Evolutionary conservation across 2,329 filamentous ascomycete species (phyloP), one percentile per base, ranked within the genome.

Genomic region (Capronia epimyces): DNA sequence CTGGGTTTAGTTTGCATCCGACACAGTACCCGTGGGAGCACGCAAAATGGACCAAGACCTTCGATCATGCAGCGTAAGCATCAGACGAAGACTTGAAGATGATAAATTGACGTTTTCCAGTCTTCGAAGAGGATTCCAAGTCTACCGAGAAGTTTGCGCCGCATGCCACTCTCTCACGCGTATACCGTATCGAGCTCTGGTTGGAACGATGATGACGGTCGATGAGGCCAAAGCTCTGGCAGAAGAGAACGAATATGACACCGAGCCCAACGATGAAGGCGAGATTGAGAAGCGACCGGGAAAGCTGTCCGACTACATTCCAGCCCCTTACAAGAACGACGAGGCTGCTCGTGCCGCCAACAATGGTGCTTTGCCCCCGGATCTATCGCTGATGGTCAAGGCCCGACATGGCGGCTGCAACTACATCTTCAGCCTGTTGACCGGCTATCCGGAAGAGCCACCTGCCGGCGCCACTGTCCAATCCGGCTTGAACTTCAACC

Each of bases 221-320:
- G 90, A 97, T 67, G 93, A 98, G 79, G 93, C 89, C 78, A 98
- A 97, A 82, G 88, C 81, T 41, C 78, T 97, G 71, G 93, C 93
- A 64, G 93, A 98, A 75, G 90, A 95, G 80, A 88, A 95, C 76
- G 93, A 98, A 76, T 98, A 96, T 78, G 91, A 96, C 69, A 87
- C 83, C 67, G 93, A 98, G 78, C 93, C 93, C 69, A 95, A 98
- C 75, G 89, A 97, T 69, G 80, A 96, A 79, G 93, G 93, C 64
- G 89, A 96, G 64, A 96, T 97, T 69, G 88, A 95, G 79, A 95
- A 97, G 83, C 89, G 93, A 64, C 87, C 91, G 61, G 93, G 93
- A 78, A 98, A 98, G 80, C 83, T 98, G 46, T 95, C 93, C 66
- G 93, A 98, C 74, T 97, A 97, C 76, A 84, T 98, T 58, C 91